Base-by-base conservation (phyloP, 1,284 basidiomycete genomes). In the Malassezia psittaci region DNA sequence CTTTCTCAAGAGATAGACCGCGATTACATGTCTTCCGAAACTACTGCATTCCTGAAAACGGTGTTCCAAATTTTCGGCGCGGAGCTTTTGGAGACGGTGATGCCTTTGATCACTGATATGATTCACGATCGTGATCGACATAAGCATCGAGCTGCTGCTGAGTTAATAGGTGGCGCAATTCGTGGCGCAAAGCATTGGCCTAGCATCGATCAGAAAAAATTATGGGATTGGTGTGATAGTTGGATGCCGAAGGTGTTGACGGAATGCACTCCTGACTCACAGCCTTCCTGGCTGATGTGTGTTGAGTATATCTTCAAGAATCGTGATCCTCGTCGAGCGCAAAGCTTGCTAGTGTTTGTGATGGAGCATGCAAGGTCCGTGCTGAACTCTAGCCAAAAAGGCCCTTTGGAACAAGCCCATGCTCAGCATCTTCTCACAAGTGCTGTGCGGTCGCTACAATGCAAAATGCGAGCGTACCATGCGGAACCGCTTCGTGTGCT, bases 171-270 rank as follows among this genome's bases (percentile, higher is more conserved):
- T 43, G 91, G 90, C 41, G 69, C 87, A 46, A 50, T 72, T 52
- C 65, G 79, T 81, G 91, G 90, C 24, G 84, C 85, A 12, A 94
- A 94, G 76, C 88, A 96, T 74, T 98, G 93, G 93, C 80, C 83
- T 0, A 79, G 79, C 54, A 76, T 77, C 50, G 77, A 80, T 59
- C 81, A 82, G 44, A 76, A 82, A 45, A 72, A 76, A 45, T 76
- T 96, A 3, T 93, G 88, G 90, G 70, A 78, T 33, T 98, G 93
- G 94, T 79, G 87, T 45, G 78, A 79, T 11, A 77, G 79, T n/a
- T 82, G 82, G 41, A 76, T 96, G 29, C 81, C 84, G 41, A 78
- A 79, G 40, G 83, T 93, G 54, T 85, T 88, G 65, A 77, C 80
- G 3, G 85, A 60, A 6, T 63, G 60, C 60, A 77, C 75, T n/a